Evolutionary conservation across 306 rosid species (phyloP).

Genomic region (Sesbania bispinosa): DNA sequence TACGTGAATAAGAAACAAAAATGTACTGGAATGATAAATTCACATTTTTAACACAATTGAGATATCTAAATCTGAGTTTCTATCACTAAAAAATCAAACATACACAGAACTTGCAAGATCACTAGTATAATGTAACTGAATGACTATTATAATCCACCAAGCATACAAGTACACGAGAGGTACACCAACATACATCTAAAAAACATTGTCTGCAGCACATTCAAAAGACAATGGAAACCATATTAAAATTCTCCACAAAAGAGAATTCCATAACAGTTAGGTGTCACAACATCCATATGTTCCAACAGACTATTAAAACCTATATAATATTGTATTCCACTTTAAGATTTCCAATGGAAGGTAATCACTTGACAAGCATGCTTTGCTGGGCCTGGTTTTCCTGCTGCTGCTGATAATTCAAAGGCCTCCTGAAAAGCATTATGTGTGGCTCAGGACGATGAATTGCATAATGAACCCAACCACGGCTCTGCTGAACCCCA

Average conservation of each 20-base stretch:
- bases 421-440: slow-evolving; percentile 96
- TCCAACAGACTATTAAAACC: slow-evolving; percentile 23
- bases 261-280: slow-evolving; percentile 39
- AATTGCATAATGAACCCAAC: slow-evolving; percentile 95
- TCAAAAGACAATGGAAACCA: slow-evolving; percentile 1
- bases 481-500: slow-evolving; percentile 98
- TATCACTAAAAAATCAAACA: too few relatives aligned
- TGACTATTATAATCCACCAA: slow-evolving; percentile 13
- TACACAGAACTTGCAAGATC: background rate
- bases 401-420: slow-evolving; percentile 85
- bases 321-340: slow-evolving; percentile 15
- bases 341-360: slow-evolving; percentile 22
- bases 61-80: too few relatives aligned
- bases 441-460: slow-evolving; percentile 97
- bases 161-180: slow-evolving; percentile 26
- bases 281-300: slow-evolving; percentile 17
- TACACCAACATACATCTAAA: slow-evolving; percentile 29
- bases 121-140: background rate
- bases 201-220: background rate
- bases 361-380: slow-evolving; percentile 54
- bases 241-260: slow-evolving; percentile 42
- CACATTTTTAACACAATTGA: too few relatives aligned
- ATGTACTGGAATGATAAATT: too few relatives aligned
- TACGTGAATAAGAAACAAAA: too few relatives aligned
- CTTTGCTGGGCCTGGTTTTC: slow-evolving; percentile 69